These are phyloP conservation scores for Lyophyllum semitale DNA, from an alignment of 768 basidiomycete genomes.

Conservation along the genomic window DNA sequence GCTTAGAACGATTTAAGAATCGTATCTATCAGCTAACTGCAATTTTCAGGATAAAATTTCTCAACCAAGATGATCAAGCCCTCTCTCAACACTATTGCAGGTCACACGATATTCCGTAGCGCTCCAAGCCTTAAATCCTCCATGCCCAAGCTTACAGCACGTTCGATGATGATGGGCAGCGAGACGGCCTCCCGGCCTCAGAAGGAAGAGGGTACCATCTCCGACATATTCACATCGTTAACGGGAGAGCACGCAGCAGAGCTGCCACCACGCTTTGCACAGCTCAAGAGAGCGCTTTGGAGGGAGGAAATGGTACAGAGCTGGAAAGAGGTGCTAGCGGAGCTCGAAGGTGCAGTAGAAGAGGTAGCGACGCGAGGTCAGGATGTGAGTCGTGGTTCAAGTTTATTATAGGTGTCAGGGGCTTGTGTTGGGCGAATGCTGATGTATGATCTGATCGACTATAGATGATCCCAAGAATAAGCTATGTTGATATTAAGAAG, in stretches of 20 bases:
- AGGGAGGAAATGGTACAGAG: conserved; percentile 44
- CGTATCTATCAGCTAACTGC: not conserved
- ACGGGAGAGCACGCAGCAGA: conserved; percentile 34
- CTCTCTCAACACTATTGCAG: not conserved
- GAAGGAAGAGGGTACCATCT: conserved; percentile 41
- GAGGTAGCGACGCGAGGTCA: conserved; percentile 50
- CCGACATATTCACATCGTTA: conserved; percentile 39
- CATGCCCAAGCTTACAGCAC: not conserved
- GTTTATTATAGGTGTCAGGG: too few species aligned
- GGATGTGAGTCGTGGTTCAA: conserved; percentile 35
- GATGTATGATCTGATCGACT: not conserved
- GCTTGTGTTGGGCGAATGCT: too few species aligned
- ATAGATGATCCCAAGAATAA: conserved; percentile 55
- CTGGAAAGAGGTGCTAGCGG: conserved; percentile 57
- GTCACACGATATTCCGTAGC: not conserved
- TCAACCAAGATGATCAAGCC: not conserved
- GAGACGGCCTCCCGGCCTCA: conserved; percentile 10
- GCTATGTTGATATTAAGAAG: conserved; percentile 41
- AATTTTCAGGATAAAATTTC: not conserved
- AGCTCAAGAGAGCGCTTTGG: conserved; percentile 60
- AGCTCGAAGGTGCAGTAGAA: conserved; percentile 45
- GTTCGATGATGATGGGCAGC: not conserved
- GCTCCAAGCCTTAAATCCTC: not conserved
- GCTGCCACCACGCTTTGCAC: conserved; percentile 58
- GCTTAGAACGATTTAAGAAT: too few species aligned